phyloP scores from a whole-genome alignment of 371 early-diverging fungal species.

The Syncephalis fuscata region DNA sequence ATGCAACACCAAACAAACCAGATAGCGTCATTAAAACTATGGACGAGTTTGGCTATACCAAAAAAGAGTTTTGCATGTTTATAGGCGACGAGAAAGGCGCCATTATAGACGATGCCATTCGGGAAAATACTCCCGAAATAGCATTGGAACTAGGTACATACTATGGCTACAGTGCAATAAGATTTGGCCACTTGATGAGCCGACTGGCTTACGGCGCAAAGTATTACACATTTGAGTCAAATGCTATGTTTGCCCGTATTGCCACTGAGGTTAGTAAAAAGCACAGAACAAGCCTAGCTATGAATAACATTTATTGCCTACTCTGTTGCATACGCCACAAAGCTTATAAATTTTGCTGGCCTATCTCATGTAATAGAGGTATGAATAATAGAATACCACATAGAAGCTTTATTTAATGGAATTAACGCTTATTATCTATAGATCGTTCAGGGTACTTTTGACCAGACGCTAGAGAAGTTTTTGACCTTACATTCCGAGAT shows the following conservation, averaged over 20 bases:
- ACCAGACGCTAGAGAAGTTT: too few relatives aligned
- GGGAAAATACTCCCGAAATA: neutral
- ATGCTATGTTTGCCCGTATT: neutral
- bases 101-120: neutral
- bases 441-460: too few relatives aligned
- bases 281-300: too few relatives aligned
- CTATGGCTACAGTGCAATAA: neutral
- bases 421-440: too few relatives aligned
- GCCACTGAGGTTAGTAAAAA: too few relatives aligned
- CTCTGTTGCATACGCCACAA: too few relatives aligned
- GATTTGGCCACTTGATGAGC: neutral
- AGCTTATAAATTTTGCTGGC: too few relatives aligned
- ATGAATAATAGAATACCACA: too few relatives aligned
- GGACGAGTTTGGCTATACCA: neutral
- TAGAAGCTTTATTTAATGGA: too few relatives aligned
- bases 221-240: constrained; percentile 1
- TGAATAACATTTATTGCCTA: too few relatives aligned
- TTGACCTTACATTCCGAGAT: too few relatives aligned
- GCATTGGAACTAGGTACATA: neutral
- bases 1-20: neutral
- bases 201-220: neutral
- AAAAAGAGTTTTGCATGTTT: neutral
- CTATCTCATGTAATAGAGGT: too few relatives aligned
- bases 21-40: constrained; percentile 1
- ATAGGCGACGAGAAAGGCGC: constrained; percentile 1